phyloP scores from a whole-genome alignment of 2,329 filamentous ascomycete species.

The Calonectria crousiana region DNA sequence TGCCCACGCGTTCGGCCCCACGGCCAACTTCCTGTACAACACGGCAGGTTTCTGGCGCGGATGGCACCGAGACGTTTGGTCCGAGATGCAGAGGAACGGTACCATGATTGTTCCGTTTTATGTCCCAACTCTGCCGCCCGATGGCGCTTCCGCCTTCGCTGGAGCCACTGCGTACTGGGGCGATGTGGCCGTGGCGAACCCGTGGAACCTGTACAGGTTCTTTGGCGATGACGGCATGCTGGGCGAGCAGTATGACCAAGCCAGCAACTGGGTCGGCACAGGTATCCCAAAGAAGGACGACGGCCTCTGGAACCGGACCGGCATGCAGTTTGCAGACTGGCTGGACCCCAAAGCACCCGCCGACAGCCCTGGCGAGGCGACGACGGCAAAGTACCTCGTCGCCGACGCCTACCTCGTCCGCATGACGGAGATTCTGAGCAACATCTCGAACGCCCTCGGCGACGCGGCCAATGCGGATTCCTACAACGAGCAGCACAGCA shows the following conservation, averaged over 20 bases:
- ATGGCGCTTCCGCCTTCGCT: background rate
- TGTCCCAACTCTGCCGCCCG: slow-evolving; percentile 8
- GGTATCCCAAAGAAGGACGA: slow-evolving; percentile 6
- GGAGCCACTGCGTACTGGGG: slow-evolving; percentile 29
- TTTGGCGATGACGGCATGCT: slow-evolving; percentile 23
- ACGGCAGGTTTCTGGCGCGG: slow-evolving; percentile 57
- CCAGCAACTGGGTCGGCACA: slow-evolving; percentile 4
- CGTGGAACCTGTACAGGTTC: slow-evolving; percentile 25
- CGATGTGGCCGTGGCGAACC: slow-evolving; percentile 25
- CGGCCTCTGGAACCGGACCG: slow-evolving; percentile 29
- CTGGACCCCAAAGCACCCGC: slow-evolving; percentile 58
- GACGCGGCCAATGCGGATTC: slow-evolving; percentile 38
- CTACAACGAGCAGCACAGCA: slow-evolving; percentile 36
- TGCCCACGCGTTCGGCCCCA: slow-evolving; percentile 61
- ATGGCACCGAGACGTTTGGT: slow-evolving; percentile 35
- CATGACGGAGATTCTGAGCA: slow-evolving; percentile 51
- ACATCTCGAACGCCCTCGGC: slow-evolving; percentile 50
- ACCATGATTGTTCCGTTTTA: slow-evolving; percentile 19
- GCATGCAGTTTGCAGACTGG: slow-evolving; percentile 59
- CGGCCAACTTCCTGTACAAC: slow-evolving; percentile 66
- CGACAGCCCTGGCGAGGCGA: slow-evolving; percentile 51
- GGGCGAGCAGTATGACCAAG: slow-evolving; percentile 10
- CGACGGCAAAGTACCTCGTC: slow-evolving; percentile 53
- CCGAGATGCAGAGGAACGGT: slow-evolving; percentile 26
- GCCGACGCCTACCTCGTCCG: slow-evolving; percentile 60